Evolutionary conservation across 2,329 filamentous ascomycete species (phyloP), one percentile per base, ranked within the genome.

Genomic region (Pleoardoris graminearum): DNA sequence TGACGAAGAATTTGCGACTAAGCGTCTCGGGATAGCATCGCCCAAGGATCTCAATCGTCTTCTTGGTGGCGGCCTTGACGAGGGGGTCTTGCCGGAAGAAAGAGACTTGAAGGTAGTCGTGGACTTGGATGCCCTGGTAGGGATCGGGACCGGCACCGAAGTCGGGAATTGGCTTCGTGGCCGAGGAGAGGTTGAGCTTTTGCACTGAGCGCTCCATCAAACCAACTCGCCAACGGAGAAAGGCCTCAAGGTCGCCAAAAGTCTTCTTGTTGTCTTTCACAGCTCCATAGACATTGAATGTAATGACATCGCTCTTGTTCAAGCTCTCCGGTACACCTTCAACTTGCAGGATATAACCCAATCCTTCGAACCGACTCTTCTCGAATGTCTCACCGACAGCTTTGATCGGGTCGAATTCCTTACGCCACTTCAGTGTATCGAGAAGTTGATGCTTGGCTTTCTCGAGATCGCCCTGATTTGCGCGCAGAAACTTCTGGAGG

Each of bases 1-100:
- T 97, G 76, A 97, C 89, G 70, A 97, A 97, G 81, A 92, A 97
- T 80, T 97, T 97, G 77, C 93, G 85, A 64, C 85, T 85, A 43
- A 97, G 82, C 8, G 96, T 85, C 78, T 97, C 93, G 0, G 93
- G 92, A 76, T 97, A 97, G 61, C 89, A 89, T 61, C 84, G 85
- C 46, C 86, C 84, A 71, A 97, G 91, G 46, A 89, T 81, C 56
- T 88, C 82, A 71, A 97, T 95, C 39, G 90, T 92, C 76, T 92
- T 85, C 67, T 85, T 86, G 59, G 85, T 88, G 14, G 90, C 89
- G 3, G 85, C 81, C 73, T 89, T 91, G 74, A 94, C 86, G 51
- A 82, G 79, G 0, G 89, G 83, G 51, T 93, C 87, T 78, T 90
- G 86, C 54, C 90, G 86, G 62, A 97, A 80, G 80, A 97, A 96